Base-by-base conservation (phyloP, 2,329 filamentous ascomycete genomes). In the Fusarium hainanense region DNA sequence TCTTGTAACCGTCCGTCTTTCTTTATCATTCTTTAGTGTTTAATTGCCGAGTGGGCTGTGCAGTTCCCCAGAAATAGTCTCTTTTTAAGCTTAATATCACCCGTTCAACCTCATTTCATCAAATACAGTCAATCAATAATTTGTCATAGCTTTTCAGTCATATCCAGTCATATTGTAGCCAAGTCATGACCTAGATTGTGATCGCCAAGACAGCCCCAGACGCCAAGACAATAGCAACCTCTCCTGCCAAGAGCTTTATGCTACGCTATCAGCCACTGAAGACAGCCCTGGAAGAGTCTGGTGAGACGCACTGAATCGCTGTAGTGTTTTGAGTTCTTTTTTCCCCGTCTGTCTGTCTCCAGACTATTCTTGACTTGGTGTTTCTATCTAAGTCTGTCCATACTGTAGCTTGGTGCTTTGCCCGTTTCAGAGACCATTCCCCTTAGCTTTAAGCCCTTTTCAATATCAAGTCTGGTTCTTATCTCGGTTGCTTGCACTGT, bases 231-330 rank as follows among this genome's bases (percentile, higher is more conserved):
- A 1, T 49, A 49, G 47, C 7, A 14, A 8, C 0, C 10, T 23
- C 30, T 49, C 47, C 47, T 34, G 47, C 28, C 47, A 34, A 34
- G 30, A 18, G 47, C 34, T 25, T 34, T 20, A 49, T 18, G 14
- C 47, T 23, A 11, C 7, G 16, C 8, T 23, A 4, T 0, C 10
- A 34, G 16, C n/a, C 20, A 18, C 47, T 49, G 30, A 23, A 23
- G 20, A 25, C 0, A 13, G 20, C 47, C 10, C 20, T 49, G 47
- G 0, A 0, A 43, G 41, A 43, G 0, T 21, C 8, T 23, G 20
- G 41, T 43, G 41, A 34, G 28, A 49, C 47, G 30, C 13, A 12
- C 11, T 49, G 47, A 34, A 49, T 25, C 47, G 20, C 1, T 23
- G 46, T 16, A 16, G 20, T 16, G 47, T 49, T 49, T 49, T 49